These are phyloP conservation scores for Cladosporium halotolerans DNA, from an alignment of 2,329 filamentous ascomycete genomes.

Conservation along the genomic window DNA sequence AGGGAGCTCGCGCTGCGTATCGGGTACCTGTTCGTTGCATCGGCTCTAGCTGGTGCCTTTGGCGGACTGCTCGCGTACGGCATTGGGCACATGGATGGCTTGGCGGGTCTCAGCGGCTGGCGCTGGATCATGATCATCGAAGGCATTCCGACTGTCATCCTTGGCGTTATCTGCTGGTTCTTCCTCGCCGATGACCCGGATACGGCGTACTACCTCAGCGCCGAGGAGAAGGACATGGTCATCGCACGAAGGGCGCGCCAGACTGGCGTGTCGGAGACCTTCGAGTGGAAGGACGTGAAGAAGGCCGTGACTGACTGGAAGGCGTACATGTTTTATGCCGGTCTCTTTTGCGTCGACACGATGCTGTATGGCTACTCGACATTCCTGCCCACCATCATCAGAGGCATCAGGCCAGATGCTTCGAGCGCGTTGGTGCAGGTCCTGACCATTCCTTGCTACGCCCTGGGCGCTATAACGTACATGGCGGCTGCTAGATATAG, in stretches of 20 bases:
- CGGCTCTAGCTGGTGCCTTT: slow-evolving; percentile 64
- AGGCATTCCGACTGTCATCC: slow-evolving; percentile 50
- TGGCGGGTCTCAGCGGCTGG: slow-evolving; percentile 61
- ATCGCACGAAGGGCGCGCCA: slow-evolving; percentile 45
- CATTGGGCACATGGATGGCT: slow-evolving; percentile 66
- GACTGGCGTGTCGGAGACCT: slow-evolving; percentile 42
- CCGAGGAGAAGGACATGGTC: slow-evolving; percentile 56
- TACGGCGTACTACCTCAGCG: slow-evolving; percentile 54
- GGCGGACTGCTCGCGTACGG: slow-evolving; percentile 69
- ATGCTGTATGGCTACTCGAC: slow-evolving; percentile 76
- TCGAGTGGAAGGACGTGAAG: slow-evolving; percentile 58
- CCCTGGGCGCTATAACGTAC: slow-evolving; percentile 63
- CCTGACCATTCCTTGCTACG: slow-evolving; percentile 73
- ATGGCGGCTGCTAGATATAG: slow-evolving; percentile 60
- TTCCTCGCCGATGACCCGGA: slow-evolving; percentile 59
- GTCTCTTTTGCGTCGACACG: slow-evolving; percentile 68
- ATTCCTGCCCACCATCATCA: slow-evolving; percentile 73
- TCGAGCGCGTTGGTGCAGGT: slow-evolving; percentile 62
- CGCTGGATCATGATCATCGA: slow-evolving; percentile 63
- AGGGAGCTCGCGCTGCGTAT: slow-evolving; percentile 66
- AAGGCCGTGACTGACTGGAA: slow-evolving; percentile 69
- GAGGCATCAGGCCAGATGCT: slow-evolving; percentile 57
- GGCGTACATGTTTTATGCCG: slow-evolving; percentile 62
- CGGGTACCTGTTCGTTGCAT: slow-evolving; percentile 65
- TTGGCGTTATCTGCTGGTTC: slow-evolving; percentile 50